phyloP scores from a whole-genome alignment of 2,329 filamentous ascomycete species.

The Lachnum nothofagi region DNA sequence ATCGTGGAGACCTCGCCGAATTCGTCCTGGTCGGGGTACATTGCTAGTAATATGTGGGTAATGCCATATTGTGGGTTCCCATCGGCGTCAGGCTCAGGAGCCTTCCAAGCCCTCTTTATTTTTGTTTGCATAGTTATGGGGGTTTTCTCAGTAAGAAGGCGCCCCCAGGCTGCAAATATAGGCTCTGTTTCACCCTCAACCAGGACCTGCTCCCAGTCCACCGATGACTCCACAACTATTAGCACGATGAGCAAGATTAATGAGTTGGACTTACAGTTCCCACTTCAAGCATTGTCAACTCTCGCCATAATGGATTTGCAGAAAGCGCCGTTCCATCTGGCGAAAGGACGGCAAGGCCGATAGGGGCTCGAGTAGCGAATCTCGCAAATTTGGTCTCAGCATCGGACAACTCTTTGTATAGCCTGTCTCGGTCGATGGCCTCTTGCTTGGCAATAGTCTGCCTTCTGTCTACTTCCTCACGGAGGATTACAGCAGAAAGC shows the following conservation, averaged over 20 bases:
- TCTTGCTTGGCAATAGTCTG: slow-evolving; percentile 55
- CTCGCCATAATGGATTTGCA: slow-evolving; percentile 19
- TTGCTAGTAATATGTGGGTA: slow-evolving; percentile 17
- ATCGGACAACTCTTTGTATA: slow-evolving; percentile 59
- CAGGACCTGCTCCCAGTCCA: slow-evolving; percentile 14
- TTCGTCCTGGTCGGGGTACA: slow-evolving; percentile 20
- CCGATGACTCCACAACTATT: too few species aligned
- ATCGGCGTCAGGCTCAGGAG: slow-evolving; percentile 14
- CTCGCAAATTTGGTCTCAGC: slow-evolving; percentile 62
- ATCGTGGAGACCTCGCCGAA: slow-evolving; percentile 19
- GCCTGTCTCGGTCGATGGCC: slow-evolving; percentile 60
- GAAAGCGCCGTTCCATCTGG: slow-evolving; percentile 46
- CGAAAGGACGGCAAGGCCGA: slow-evolving; percentile 67
- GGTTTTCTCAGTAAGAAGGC: slow-evolving; percentile 4
- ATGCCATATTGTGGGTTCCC: slow-evolving; percentile 13
- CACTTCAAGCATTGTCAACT: slow-evolving; percentile 13
- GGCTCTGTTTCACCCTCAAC: slow-evolving; percentile 10
- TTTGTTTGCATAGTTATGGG: slow-evolving; percentile 14
- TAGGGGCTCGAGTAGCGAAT: slow-evolving; percentile 67
- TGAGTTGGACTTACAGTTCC: too few species aligned
- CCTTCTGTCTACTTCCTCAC: slow-evolving; percentile 61
- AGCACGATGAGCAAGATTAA: too few species aligned
- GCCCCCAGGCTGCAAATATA: slow-evolving; percentile 11
- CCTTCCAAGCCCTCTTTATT: slow-evolving; percentile 12
- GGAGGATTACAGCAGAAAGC: slow-evolving; percentile 64